phyloP scores from a whole-genome alignment of 192 early-diverging fungal genomes.

The Chytriomyces sp. region DNA sequence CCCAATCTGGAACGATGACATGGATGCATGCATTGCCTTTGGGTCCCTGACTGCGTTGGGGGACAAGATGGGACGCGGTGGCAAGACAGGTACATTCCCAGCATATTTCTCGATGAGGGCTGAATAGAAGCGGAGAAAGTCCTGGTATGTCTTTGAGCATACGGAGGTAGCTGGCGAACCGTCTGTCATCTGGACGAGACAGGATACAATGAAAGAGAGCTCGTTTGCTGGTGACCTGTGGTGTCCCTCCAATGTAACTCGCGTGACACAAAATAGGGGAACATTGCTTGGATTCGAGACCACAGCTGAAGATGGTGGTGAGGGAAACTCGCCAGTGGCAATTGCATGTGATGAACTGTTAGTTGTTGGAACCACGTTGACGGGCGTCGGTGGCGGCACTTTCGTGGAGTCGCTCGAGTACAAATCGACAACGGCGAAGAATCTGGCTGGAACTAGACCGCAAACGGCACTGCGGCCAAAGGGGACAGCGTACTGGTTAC shows the following conservation, averaged over 20 bases:
- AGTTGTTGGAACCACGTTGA: neutral
- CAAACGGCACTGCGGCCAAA: conserved; percentile 21
- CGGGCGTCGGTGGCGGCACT: conserved; percentile 6
- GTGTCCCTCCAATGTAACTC: neutral
- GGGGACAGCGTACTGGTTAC: conserved; percentile 31
- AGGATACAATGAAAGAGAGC: neutral
- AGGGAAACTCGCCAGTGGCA: neutral
- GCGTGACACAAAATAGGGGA: neutral
- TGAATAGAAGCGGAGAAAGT: conserved; percentile 3
- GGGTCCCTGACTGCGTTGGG: neutral
- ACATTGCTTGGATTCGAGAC: neutral
- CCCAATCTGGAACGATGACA: neutral
- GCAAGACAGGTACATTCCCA: neutral
- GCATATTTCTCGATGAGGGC: neutral
- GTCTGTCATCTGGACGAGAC: neutral
- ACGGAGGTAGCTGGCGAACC: neutral
- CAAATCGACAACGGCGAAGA: conserved; percentile 22
- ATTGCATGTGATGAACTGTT: neutral
- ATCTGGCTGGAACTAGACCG: conserved; percentile 19
- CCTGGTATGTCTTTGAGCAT: neutral
- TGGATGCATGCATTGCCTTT: neutral
- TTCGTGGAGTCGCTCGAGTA: conserved; percentile 24
- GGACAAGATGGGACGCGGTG: neutral
- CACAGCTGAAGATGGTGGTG: neutral
- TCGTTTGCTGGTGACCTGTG: neutral